Percentiles rank a stretch among this genome's conserved stretches.
Evolutionary conservation across 2,329 filamentous ascomycete genomes (phyloP).

Genomic region (Huntiella moniliformis): DNA sequence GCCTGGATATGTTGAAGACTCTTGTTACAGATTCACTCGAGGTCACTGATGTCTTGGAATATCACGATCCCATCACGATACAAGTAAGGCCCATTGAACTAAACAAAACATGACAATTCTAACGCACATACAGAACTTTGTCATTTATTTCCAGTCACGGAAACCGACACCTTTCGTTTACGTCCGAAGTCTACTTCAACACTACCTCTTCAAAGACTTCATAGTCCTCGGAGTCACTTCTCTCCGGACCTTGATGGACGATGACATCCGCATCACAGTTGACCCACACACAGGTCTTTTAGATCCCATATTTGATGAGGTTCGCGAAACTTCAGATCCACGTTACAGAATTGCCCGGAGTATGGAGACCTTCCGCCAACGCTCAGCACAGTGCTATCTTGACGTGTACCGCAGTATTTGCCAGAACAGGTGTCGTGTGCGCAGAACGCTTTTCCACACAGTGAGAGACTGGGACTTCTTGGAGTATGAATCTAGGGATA

Average conservation of each 20-base stretch:
- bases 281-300: conserved; percentile 54
- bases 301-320: conserved; percentile 53
- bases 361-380: conserved; percentile 50
- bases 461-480: conserved; percentile 69
- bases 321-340: conserved; percentile 56
- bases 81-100: conserved; percentile 29
- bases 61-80: conserved; percentile 48
- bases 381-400: conserved; percentile 51
- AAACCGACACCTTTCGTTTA: conserved; percentile 72
- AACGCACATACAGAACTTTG: conserved; percentile 37
- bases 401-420: conserved; percentile 71
- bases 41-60: conserved; percentile 47
- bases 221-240: conserved; percentile 48
- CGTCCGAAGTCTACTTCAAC: conserved; percentile 61
- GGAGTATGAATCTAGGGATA: conserved; percentile 56
- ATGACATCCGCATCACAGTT: conserved; percentile 61
- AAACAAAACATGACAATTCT: not conserved
- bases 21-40: conserved; percentile 57
- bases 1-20: conserved; percentile 47
- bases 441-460: conserved; percentile 74
- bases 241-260: conserved; percentile 57
- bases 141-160: conserved; percentile 55
- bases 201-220: conserved; percentile 55
- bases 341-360: conserved; percentile 52
- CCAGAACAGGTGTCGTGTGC: conserved; percentile 75